phyloP scores from a whole-genome alignment of 768 basidiomycete species.

The Phanerochaete carnosa region DNA sequence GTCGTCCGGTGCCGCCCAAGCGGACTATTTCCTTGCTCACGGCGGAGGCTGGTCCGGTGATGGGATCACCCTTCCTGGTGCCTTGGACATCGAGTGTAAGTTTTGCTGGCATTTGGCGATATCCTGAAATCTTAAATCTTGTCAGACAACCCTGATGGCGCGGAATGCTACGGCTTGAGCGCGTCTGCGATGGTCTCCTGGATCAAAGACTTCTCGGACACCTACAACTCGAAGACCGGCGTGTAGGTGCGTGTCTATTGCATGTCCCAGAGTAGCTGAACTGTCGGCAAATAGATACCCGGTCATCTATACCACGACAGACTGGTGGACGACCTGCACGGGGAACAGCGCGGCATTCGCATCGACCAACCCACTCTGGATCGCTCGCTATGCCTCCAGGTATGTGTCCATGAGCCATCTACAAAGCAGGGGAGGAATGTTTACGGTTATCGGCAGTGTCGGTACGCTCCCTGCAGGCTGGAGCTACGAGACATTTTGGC shows the following conservation, averaged over 20 bases:
- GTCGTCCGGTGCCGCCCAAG: slow-evolving; percentile 56
- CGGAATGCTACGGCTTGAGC: slow-evolving; percentile 52
- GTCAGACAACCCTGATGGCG: slow-evolving; percentile 49
- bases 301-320: slow-evolving; percentile 63
- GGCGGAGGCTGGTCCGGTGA: slow-evolving; percentile 58
- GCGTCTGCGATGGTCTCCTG: slow-evolving; percentile 57
- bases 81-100: slow-evolving; percentile 61
- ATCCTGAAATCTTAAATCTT: not conserved
- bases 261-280: not conserved
- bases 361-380: slow-evolving; percentile 54
- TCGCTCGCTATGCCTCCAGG: slow-evolving; percentile 48
- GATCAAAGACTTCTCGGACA: slow-evolving; percentile 59
- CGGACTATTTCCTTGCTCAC: slow-evolving; percentile 52
- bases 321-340: slow-evolving; percentile 70
- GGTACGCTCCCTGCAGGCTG: slow-evolving; percentile 61
- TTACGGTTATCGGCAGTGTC: slow-evolving; percentile 18
- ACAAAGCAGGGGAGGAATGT: not conserved
- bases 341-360: slow-evolving; percentile 52
- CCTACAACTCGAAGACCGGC: slow-evolving; percentile 46
- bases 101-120: not conserved
- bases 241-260: slow-evolving; percentile 31
- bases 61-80: slow-evolving; percentile 60
- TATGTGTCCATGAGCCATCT: not conserved
- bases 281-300: not conserved
- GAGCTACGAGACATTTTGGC: slow-evolving; percentile 59